Conservation (phyloP, 768 basidiomycete species). For the Dacryopinax primogenitus region DNA sequence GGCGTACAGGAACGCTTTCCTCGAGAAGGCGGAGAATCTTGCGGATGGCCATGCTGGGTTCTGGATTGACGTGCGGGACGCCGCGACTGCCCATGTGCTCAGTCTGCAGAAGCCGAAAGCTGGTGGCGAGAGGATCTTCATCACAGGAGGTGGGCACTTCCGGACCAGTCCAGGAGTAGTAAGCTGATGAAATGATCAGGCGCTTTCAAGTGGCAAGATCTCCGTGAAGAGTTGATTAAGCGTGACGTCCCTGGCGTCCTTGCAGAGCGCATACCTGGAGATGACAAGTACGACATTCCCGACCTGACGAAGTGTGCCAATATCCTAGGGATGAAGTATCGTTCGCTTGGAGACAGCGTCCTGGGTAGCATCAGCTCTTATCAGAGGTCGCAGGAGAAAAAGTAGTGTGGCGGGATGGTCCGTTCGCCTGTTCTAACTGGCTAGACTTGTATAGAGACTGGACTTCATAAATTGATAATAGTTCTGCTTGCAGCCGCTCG, state of each 20-base stretch:
- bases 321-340: not conserved
- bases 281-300: not conserved
- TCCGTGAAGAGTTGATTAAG: constrained; percentile 1
- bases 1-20: not conserved
- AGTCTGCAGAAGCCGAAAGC: constrained; percentile 21
- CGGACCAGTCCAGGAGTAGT: not conserved
- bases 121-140: constrained; percentile 17
- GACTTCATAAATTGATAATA: no score
- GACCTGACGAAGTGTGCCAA: not conserved
- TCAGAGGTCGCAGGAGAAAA: no score
- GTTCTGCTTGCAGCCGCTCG: no score
- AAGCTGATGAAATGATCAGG: not conserved
- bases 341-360: not conserved
- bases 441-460: no score
- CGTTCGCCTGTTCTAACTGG: no score
- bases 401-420: no score
- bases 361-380: no score
- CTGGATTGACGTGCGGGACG: constrained; percentile 31
- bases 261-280: not conserved
- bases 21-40: not conserved
- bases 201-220: not conserved
- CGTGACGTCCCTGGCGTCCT: not conserved
- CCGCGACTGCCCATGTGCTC: constrained; percentile 25
- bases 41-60: not conserved
- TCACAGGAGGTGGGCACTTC: not conserved